Conservation (phyloP, 2,329 filamentous ascomycete genomes). For the Lasiodiplodia theobromae region DNA sequence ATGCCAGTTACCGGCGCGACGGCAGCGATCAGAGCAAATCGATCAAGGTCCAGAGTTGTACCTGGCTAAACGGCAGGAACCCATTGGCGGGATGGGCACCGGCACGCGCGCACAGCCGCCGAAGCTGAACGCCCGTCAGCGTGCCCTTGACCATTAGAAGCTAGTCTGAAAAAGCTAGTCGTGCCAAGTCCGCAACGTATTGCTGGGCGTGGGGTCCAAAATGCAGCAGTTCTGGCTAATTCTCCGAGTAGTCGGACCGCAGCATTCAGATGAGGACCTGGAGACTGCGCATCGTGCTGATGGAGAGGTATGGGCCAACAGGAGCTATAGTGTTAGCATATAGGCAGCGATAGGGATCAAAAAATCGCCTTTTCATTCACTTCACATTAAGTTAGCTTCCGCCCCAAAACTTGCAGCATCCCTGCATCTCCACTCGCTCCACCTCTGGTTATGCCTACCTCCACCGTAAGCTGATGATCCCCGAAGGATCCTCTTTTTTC, state of each 20-base stretch:
- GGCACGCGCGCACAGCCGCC: not conserved
- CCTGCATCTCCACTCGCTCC: not conserved
- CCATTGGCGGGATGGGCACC: not conserved
- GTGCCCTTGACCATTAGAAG: not conserved
- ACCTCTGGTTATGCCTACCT: not conserved
- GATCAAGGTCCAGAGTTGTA: not conserved
- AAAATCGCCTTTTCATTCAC: not conserved
- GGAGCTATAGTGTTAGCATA: not conserved
- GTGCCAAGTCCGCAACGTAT: not conserved
- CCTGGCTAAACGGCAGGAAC: not conserved
- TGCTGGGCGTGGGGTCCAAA: constrained; percentile 17
- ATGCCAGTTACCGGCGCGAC: not conserved
- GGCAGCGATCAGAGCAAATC: not conserved
- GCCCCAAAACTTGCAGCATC: not conserved
- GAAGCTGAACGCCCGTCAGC: constrained; percentile 8
- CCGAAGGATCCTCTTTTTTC: not conserved
- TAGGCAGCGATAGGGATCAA: not conserved
- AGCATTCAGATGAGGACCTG: not conserved
- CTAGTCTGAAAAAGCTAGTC: not conserved
- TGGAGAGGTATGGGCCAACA: not conserved
- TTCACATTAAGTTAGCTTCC: not conserved
- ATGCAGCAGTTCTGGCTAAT: not conserved
- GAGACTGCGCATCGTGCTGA: not conserved
- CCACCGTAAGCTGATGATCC: not conserved
- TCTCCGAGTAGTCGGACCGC: not conserved